Conservation (phyloP, 1,284 basidiomycete genomes). For the Ceratobasidium sp. region DNA sequence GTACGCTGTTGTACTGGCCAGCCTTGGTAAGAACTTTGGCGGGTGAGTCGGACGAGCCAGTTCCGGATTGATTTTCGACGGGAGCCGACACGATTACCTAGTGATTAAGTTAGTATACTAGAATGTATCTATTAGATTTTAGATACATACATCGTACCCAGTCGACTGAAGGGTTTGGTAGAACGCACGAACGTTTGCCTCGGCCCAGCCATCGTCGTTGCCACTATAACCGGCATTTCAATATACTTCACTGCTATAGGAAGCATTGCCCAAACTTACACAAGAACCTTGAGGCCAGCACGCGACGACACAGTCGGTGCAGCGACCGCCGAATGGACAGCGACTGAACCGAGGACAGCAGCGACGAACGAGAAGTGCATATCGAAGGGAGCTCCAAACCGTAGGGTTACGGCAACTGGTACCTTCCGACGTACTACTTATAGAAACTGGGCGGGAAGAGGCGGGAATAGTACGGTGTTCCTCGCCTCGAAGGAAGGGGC, state of each 20-base stretch:
- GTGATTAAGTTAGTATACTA: slow-evolving; percentile 22
- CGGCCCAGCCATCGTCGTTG: slow-evolving; percentile 54
- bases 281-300: slow-evolving; percentile 14
- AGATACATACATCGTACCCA: slow-evolving; percentile 52
- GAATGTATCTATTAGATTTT: no score
- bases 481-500: background rate
- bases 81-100: slow-evolving; percentile 56
- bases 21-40: slow-evolving; percentile 47
- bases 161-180: slow-evolving; percentile 52
- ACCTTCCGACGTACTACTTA: background rate
- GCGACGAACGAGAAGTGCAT: slow-evolving; percentile 13
- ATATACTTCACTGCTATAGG: background rate
- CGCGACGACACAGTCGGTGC: background rate
- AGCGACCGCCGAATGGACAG: slow-evolving; percentile 1
- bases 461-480: background rate
- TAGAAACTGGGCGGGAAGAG: background rate
- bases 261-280: slow-evolving; percentile 9
- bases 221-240: slow-evolving; percentile 7
- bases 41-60: slow-evolving; percentile 50
- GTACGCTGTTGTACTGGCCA: slow-evolving; percentile 55
- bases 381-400: background rate
- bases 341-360: background rate
- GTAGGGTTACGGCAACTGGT: background rate
- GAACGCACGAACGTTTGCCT: slow-evolving; percentile 57
- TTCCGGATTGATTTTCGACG: slow-evolving; percentile 55